These are phyloP conservation scores for Porogramme epimiltina DNA, from an alignment of 1,284 basidiomycete species.

Conservation along the genomic window DNA sequence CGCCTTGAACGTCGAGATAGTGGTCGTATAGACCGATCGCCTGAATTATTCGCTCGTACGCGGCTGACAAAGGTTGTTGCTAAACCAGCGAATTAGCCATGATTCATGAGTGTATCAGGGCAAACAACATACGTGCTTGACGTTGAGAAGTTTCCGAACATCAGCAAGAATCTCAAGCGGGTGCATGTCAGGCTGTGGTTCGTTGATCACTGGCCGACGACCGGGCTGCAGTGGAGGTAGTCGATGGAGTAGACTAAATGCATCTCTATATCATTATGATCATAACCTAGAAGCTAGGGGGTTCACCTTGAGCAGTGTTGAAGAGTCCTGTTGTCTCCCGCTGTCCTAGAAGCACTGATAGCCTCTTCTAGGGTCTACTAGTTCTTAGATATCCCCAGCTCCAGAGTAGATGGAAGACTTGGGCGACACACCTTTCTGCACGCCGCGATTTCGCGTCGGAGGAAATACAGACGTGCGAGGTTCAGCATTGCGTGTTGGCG, in stretches of 20 bases:
- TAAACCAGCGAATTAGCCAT: constrained; percentile 29
- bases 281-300: background rate
- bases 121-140: constrained; percentile 45
- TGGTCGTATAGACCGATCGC: constrained; percentile 71
- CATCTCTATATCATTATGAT: background rate
- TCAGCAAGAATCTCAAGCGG: constrained; percentile 77
- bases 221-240: constrained; percentile 53
- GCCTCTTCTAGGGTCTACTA: constrained; percentile 71
- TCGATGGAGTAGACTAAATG: constrained; percentile 64
- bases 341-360: constrained; percentile 70
- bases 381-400: too few species aligned
- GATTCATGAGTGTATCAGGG: too few species aligned
- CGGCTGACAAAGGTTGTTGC: constrained; percentile 72
- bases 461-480: constrained; percentile 76
- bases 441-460: constrained; percentile 63
- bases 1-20: constrained; percentile 60
- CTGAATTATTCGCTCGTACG: constrained; percentile 69
- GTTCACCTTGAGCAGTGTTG: constrained; percentile 78
- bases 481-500: constrained; percentile 78
- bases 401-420: too few species aligned
- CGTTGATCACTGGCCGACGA: constrained; percentile 58
- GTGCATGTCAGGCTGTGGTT: constrained; percentile 76
- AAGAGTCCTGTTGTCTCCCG: constrained; percentile 66
- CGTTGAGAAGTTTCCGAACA: constrained; percentile 62
- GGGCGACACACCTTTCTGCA: constrained; percentile 60